Evolutionary conservation across 116 monocot genomes (phyloP).

Genomic region (Trichopus zeylanicus): DNA sequence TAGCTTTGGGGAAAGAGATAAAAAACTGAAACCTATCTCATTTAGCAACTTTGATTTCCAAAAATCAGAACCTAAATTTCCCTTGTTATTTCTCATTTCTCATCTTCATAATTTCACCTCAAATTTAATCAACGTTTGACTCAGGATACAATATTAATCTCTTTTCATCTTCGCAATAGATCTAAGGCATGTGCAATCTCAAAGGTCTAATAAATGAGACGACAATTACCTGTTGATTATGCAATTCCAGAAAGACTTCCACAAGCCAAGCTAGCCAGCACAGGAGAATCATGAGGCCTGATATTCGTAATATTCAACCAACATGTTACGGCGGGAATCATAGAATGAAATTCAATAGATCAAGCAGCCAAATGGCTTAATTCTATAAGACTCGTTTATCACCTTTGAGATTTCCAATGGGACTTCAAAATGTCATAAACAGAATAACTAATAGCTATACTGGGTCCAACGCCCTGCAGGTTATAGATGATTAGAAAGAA

Average conservation of each 20-base stretch:
- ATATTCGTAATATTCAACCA: conserved; percentile 7
- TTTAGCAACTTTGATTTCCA: too few species aligned
- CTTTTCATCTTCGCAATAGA: neutral
- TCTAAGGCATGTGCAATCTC: neutral
- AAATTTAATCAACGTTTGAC: neutral
- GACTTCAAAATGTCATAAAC: conserved; percentile 69
- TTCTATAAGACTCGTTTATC: neutral
- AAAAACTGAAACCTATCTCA: neutral
- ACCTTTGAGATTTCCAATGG: conserved; percentile 66
- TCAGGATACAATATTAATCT: neutral
- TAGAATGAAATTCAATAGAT: neutral
- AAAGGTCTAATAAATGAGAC: too few species aligned
- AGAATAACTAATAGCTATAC: conserved; percentile 77
- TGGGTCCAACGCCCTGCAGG: conserved; percentile 78
- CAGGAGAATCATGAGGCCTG: conserved; percentile 74
- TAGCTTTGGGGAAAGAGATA: neutral
- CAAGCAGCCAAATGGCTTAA: neutral
- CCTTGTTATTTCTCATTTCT: too few species aligned
- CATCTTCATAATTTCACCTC: too few species aligned
- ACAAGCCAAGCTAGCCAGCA: conserved; percentile 64
- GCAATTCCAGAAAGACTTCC: conserved; percentile 88
- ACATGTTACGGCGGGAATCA: neutral
- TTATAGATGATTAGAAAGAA: conserved; percentile 6
- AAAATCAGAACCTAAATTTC: too few species aligned
- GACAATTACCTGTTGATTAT: conserved; percentile 66